Percentiles rank a stretch among this genome's conserved stretches.
Conservation (phyloP, 192 early-diverging fungal species). For the Coemansia sp. region DNA sequence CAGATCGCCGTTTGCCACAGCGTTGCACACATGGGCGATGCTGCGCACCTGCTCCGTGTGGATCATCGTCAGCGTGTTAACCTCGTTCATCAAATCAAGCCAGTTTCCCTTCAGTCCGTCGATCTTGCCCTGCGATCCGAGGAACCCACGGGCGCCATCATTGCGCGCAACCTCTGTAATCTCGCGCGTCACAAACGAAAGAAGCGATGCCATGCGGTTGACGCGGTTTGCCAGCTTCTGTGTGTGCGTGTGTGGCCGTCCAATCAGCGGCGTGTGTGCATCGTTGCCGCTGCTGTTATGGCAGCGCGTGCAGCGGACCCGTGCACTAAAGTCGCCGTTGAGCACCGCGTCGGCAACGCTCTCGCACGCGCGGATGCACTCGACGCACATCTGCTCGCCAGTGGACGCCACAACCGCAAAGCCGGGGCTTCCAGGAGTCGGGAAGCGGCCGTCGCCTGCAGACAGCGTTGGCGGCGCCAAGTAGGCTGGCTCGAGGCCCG, state of each 20-base stretch:
- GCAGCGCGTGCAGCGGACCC: slow-evolving; percentile 54
- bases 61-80: slow-evolving; percentile 65
- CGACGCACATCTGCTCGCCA: slow-evolving; percentile 42
- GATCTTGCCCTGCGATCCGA: slow-evolving; percentile 69
- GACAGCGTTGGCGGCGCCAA: slow-evolving; percentile 45
- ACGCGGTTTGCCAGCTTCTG: slow-evolving; percentile 51
- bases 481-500: slow-evolving; percentile 23
- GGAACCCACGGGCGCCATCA: slow-evolving; percentile 68
- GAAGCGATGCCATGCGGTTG: slow-evolving; percentile 55
- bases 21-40: slow-evolving; percentile 65
- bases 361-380: slow-evolving; percentile 55
- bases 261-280: slow-evolving; percentile 40
- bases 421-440: slow-evolving; percentile 29
- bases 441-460: slow-evolving; percentile 31
- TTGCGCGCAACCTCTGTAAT: slow-evolving; percentile 71
- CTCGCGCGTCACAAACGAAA: slow-evolving; percentile 54
- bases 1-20: slow-evolving; percentile 65
- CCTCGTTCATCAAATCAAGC: slow-evolving; percentile 67
- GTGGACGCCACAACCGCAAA: slow-evolving; percentile 30
- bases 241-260: slow-evolving; percentile 38
- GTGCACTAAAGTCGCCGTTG: slow-evolving; percentile 51
- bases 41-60: slow-evolving; percentile 69
- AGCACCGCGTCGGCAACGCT: slow-evolving; percentile 51
- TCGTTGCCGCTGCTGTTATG: slow-evolving; percentile 12
- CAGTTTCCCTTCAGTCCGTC: slow-evolving; percentile 65